Conservation (phyloP, 331 rosid species). For the Rosa hybrid region DNA sequence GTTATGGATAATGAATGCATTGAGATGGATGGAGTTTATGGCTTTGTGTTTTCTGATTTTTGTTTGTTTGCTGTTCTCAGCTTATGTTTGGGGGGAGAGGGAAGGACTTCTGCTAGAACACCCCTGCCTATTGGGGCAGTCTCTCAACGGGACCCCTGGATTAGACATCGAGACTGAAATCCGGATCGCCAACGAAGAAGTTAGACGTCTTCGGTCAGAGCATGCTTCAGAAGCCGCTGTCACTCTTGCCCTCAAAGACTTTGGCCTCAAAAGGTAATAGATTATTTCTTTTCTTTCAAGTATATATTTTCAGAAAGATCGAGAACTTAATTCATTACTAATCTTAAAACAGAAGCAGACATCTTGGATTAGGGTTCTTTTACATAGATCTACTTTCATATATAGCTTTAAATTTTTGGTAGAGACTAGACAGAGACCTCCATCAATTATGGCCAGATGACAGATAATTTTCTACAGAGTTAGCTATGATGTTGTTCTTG, state of each 20-base stretch:
- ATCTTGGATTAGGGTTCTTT: neutral
- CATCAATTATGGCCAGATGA: neutral
- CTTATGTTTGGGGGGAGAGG: constrained; percentile 74
- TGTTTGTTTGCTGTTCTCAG: constrained; percentile 30
- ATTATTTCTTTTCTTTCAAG: neutral
- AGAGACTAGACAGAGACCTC: neutral
- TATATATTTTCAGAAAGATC: neutral
- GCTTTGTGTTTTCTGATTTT: neutral
- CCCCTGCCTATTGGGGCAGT: constrained; percentile 51
- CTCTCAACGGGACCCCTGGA: constrained; percentile 59
- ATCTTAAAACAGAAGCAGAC: neutral
- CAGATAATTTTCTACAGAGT: neutral
- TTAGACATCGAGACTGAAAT: constrained; percentile 57
- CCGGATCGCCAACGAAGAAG: constrained; percentile 34
- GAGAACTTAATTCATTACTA: neutral
- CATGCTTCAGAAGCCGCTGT: constrained; percentile 48
- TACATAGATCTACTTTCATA: neutral
- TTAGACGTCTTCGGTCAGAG: constrained; percentile 37
- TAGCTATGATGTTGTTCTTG: neutral
- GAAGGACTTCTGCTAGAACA: constrained; percentile 61
- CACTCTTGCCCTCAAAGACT: constrained; percentile 52
- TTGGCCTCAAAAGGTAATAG: constrained; percentile 57
- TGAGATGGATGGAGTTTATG: neutral
- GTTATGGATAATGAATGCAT: too few species aligned
- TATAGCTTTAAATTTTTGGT: neutral